Base-by-base conservation (phyloP, 1,284 basidiomycete genomes). In the Cystobasidiaceae sp. region DNA sequence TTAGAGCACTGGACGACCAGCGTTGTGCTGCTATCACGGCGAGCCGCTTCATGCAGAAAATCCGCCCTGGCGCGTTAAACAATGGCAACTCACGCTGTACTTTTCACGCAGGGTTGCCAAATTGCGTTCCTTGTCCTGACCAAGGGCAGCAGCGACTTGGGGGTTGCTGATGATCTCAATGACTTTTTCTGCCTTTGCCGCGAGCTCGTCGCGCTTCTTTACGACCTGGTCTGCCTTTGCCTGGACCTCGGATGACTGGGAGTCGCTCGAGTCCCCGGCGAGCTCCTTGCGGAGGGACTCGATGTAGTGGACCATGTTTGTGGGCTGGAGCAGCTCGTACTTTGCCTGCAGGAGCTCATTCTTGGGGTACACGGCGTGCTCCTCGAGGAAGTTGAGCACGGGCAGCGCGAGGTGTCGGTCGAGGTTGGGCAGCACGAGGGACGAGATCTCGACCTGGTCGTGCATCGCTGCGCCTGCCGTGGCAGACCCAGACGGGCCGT, bases 41-140 rank as follows among this genome's bases (percentile, higher is more conserved):
- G n/a, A n/a, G n/a, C n/a, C n/a, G n/a, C n/a, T n/a, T n/a, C n/a
- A n/a, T n/a, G n/a, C n/a, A n/a, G n/a, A n/a, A n/a, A n/a, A n/a
- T n/a, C n/a, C n/a, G n/a, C n/a, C n/a, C n/a, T n/a, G n/a, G n/a
- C n/a, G n/a, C n/a, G n/a, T n/a, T n/a, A n/a, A n/a, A 30, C 6
- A 39, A 41, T n/a, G n/a, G n/a, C n/a, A 17, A 81, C 86, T 71
- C 74, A 93, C 92, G 71, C 86, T 84, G 80, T 94, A 94, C 77
- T 96, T 87, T 66, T 94, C 90, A 79, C 92, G 90, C 74, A 98
- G 83, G 78, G 93, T 91, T 68, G 89, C 86, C 77, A 97, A 75
- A 78, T 97, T 97, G 81, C 94, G 93, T 73, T 90, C 89, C 81
- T 97, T 97, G 80, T 98, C 96, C 79, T 96, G 93, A 56, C 89